Evolutionary conservation across 305 asterid genomes (phyloP), one percentile per base, ranked within the genome.

Genomic region (Withania somnifera): DNA sequence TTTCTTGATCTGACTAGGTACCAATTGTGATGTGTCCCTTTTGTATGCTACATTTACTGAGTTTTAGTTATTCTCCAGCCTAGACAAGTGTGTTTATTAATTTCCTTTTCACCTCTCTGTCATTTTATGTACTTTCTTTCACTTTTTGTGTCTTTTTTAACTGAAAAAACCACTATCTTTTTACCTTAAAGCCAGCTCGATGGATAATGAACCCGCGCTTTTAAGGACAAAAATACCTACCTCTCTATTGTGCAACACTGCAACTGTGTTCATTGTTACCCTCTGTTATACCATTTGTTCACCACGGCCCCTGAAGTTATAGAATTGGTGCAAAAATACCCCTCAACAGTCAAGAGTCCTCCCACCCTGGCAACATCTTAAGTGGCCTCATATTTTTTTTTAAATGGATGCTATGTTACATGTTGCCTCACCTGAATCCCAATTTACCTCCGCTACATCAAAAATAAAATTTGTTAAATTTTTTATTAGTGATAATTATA

Each of bases 1-100:
- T 50, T 15, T 42, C 32, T 14, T 83, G 67, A 86, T 83, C 36
- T 58, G 90, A 86, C 90, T 85, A 52, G 53, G 83, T 84, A 88
- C 85, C 88, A 73, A 84, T n/a, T n/a, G 58, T 57, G 58, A 57
- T 42, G 80, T 47, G 51, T 36, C n/a, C 20, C 82, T 67, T 38
- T 47, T 81, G 86, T 89, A 83, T 86, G 84, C 86, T 83, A 38
- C 84, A 75, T 50, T 24, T 26, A 75, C 82, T 58, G 80, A 13
- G 28, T 17, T 26, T 81, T 66, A 4, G 36, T 66, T 50, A 30
- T 81, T 50, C 66, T 20, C 76, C 51, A 51, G 67, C 79, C 79
- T 73, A 45, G 42, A 42, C 26, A 24, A 3, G 7, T 42, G 17
- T 73, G 15, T 8, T 26, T 50, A 73, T 73, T 73, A 24, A 73